A percentile compares a stretch with the other conserved stretches of the same genome.
Evolutionary conservation across 371 early-diverging fungal genomes (phyloP).

Genomic region (Actinomortierella ambigua): DNA sequence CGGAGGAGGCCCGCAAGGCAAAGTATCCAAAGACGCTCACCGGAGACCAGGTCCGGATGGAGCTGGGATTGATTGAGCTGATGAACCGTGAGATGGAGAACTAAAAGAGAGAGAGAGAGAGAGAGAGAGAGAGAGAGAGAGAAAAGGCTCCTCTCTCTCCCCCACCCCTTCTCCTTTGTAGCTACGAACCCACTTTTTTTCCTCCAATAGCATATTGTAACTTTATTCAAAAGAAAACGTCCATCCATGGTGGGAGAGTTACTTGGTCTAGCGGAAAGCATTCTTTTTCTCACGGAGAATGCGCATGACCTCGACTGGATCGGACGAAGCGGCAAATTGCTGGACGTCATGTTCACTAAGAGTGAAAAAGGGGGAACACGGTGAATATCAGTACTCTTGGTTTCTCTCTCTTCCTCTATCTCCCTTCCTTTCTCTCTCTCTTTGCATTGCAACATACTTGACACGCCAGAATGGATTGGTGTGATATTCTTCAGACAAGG

Average conservation of each 20-base stretch:
- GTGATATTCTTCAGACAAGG: slow-evolving; percentile 77
- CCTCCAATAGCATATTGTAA: too few relatives aligned
- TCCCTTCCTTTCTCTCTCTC: background rate
- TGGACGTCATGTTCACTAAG: slow-evolving; percentile 59
- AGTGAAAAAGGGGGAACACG: too few relatives aligned
- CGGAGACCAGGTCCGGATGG: slow-evolving; percentile 64
- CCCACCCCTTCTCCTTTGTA: too few relatives aligned
- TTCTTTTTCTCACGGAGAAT: slow-evolving; percentile 76
- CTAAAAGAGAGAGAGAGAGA: too few relatives aligned
- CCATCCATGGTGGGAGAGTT: too few relatives aligned
- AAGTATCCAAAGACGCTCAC: slow-evolving; percentile 61
- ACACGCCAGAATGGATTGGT: slow-evolving; percentile 88
- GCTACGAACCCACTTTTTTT: too few relatives aligned
- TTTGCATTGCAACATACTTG: slow-evolving; percentile 4
- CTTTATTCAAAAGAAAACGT: too few relatives aligned
- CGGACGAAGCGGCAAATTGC: slow-evolving; percentile 53
- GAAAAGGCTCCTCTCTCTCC: too few relatives aligned
- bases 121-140: too few relatives aligned
- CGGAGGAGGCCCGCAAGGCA: slow-evolving; percentile 44
- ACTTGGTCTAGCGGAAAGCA: slow-evolving; percentile 38
- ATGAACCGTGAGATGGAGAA: slow-evolving; percentile 13
- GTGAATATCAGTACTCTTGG: background rate
- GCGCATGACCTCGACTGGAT: slow-evolving; percentile 73
- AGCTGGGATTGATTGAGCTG: slow-evolving; percentile 67
- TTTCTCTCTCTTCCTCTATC: background rate